Evolutionary conservation across 306 rosid species (phyloP), one percentile per base, ranked within the genome.

Genomic region (Phaseolus lunatus): DNA sequence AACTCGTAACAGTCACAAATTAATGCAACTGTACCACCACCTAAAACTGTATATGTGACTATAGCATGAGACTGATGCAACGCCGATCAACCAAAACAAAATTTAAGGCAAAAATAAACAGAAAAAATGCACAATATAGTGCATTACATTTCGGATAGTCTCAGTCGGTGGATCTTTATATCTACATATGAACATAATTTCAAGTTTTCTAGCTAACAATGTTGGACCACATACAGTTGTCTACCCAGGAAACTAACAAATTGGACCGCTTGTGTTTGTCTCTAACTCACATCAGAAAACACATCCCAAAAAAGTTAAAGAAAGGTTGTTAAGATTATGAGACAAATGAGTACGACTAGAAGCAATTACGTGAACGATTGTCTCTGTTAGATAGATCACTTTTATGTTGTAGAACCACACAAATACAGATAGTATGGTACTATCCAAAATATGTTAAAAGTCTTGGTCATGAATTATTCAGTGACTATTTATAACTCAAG

Each of bases 161-260:
- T 37, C 31, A 39, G 18, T 39, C 70, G 50, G 70, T 65, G 50
- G 31, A 39, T 47, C 22, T 57, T 43, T 31, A 57, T 23, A 57
- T 23, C 71, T 19, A 8, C 49, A 27, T 24, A 47, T 29, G 23
- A 24, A 31, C 33, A 22, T 41, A 37, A 37, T 22, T 20, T 44
- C 3, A 24, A 62, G 5, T 14, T 31, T 45, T 48, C 0, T 76
- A 37, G 39, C 37, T 48, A 31, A 44, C 29, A 66, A 52, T 45
- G 47, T 58, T 73, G 80, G 84, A 81, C 84, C 82, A 82, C 78
- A 41, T 16, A 70, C 79, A 80, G 68, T 72, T 80, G 73, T 71
- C 73, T 50, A 50, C 57, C 16, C 44, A 70, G 22, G 54, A 43
- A 58, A 56, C 35, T 20, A 76, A 52, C 74, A 82, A 82, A 62